Base-by-base conservation (phyloP, 257 asterid genomes). In the Cynanchum wilfordii region DNA sequence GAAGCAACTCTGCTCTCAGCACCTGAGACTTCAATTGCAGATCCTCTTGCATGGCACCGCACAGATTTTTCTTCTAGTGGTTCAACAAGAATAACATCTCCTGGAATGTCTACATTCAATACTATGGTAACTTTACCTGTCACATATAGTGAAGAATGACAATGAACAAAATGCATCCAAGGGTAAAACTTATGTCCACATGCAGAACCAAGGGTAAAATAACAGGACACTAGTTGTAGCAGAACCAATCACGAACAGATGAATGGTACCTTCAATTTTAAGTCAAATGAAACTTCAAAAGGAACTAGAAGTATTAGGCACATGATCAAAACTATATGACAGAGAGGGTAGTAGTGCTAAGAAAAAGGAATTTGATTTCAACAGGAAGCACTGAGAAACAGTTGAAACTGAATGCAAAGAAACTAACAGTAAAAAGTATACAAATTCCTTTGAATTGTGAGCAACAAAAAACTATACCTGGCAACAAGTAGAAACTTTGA, bases 41-140 rank as follows among this genome's bases (percentile, higher is more conserved):
- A 87, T 67, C 99, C 97, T 85, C 97, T 89, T 55, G 89, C 88
- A 78, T 82, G 99, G 82, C 93, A 84, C 97, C 97, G 88, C 77
- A 89, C 76, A 75, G 89, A 86, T 71, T 86, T 89, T 82, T 87
- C 89, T 78, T 84, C 82, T 69, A 89, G 87, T n/a, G 77, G 86
- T 79, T 94, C 99, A 33, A 89, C 87, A 59, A 94, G 85, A 79
- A 83, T 87, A 57, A 89, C 64, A 82, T 86, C 70, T 71, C 62
- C 84, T 60, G 99, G 97, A 62, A 89, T 82, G 56, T 82, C 83
- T 11, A 89, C 59, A 73, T 79, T 80, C 91, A 94, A 54, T 72
- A 59, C 73, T 84, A 89, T 86, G 71, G 82, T 89, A 74, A 88
- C 88, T 75, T 63, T 85, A 59, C 99, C 99, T 94, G 89, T 86